Evolutionary conservation across 805 yeast species (phyloP), one percentile per base, ranked within the genome.

Genomic region (Kuraishia ogatae): DNA sequence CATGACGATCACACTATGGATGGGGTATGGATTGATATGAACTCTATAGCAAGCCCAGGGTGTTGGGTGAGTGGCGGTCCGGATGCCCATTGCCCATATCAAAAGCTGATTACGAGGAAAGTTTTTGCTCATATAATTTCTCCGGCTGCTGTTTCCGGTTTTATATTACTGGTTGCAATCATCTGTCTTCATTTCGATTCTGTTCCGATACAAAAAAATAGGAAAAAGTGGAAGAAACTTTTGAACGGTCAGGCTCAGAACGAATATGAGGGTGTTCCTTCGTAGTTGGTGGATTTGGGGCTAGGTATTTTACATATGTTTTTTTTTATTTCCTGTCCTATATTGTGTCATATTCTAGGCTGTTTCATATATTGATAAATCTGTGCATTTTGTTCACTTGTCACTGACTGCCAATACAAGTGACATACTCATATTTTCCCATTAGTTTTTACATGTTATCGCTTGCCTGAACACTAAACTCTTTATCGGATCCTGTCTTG

Each of bases 41-140:
- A 93, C 65, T 89, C 92, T 19, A 76, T 93, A 22, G 79, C 89
- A 0, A 82, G 84, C 21, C 70, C 77, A 2, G 79, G 82, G 54
- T 92, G 98, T 64, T 93, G 94, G 92, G 91, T 91, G 3, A 68
- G 80, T 13, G 97, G 96, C 1, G 97, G 96, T 0, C 81, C 89
- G 0, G 75, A 80, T 58, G 85, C 93, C 0, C 64, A 71, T 35
- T 92, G 98, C 65, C 97, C 97, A 0, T 91, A 91, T 65, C 81
- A 79, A 55, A 73, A 72, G 50, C 76, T 78, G 0, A 75, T 82
- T 10, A 74, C 84, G 4, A 71, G 73, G 35, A 74, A 82, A 53
- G 80, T 80, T 53, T 84, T 89, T 59, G 80, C 81, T 0, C 75
- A 78, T 35, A 78, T 85, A 78, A 70, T 90, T 22, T 78, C 86